Conservation (phyloP, 2,329 filamentous ascomycete species). For the Epichloe bromicola region DNA sequence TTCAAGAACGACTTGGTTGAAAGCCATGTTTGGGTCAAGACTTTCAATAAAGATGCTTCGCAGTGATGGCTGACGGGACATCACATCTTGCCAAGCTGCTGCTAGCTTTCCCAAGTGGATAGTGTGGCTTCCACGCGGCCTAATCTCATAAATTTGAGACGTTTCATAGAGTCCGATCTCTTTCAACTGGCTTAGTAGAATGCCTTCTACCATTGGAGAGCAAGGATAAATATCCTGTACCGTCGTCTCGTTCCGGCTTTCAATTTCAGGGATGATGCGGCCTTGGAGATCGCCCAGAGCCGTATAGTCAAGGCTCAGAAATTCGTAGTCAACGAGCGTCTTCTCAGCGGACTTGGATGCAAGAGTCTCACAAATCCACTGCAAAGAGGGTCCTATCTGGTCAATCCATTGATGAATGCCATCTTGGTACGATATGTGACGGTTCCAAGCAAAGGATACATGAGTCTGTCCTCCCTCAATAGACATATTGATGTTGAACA, state of each 20-base stretch:
- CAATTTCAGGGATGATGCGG: constrained; percentile 10
- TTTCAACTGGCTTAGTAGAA: constrained; percentile 20
- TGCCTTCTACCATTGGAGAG: constrained; percentile 24
- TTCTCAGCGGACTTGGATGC: background rate
- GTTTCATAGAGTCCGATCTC: constrained; percentile 7
- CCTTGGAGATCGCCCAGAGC: constrained; percentile 14
- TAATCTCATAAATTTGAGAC: constrained; percentile 10
- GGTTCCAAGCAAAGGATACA: constrained; percentile 3
- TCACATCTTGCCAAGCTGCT: constrained; percentile 7
- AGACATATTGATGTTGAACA: constrained; percentile 2
- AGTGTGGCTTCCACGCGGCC: background rate
- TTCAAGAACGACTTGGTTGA: constrained; percentile 5
- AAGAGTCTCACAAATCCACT: background rate
- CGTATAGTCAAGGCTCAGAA: constrained; percentile 13
- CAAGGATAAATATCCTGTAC: constrained; percentile 25
- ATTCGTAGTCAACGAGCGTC: constrained; percentile 2
- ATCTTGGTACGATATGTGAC: constrained; percentile 1
- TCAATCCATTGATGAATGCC: background rate
- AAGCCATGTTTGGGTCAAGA: background rate
- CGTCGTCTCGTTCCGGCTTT: constrained; percentile 6
- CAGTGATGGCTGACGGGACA: constrained; percentile 5
- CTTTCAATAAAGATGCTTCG: constrained; percentile 7
- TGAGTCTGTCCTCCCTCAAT: constrained; percentile 1
- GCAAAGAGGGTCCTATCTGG: background rate
- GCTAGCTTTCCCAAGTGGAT: constrained; percentile 3